These are phyloP conservation scores for Diaporthe amygdali DNA, from an alignment of 2,329 filamentous ascomycete species.

Conservation along the genomic window DNA sequence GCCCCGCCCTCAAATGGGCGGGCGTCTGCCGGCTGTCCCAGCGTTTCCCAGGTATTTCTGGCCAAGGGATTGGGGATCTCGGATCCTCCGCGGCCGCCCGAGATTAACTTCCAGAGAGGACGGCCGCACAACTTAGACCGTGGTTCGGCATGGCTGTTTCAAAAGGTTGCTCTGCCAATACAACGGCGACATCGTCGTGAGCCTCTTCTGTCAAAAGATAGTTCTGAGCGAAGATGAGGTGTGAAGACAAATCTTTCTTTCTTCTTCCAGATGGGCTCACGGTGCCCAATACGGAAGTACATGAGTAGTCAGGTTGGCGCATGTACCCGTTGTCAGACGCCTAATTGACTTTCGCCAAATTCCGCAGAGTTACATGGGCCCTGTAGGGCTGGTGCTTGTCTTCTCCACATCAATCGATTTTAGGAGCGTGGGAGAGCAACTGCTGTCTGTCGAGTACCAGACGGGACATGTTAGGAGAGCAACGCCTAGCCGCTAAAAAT, in stretches of 20 bases:
- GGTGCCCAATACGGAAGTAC: not conserved
- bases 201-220: not conserved
- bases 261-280: not conserved
- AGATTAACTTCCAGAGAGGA: not conserved
- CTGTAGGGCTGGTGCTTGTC: not conserved
- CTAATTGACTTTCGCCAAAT: slow-evolving; percentile 12
- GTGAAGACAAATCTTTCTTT: not conserved
- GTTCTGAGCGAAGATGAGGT: not conserved
- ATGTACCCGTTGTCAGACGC: slow-evolving; percentile 26
- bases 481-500: not conserved
- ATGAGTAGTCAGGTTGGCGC: not conserved
- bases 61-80: slow-evolving; percentile 4
- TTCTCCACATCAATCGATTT: not conserved
- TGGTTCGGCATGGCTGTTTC: not conserved
- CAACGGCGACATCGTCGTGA: not conserved
- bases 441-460: not conserved
- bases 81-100: slow-evolving; percentile 17
- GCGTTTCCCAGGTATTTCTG: not conserved
- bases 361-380: slow-evolving; percentile 19
- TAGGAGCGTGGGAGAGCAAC: not conserved
- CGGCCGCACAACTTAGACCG: not conserved
- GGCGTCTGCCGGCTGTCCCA: not conserved
- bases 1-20: not conserved
- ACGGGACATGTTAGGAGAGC: not conserved
- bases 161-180: not conserved